A percentile compares a stretch with the other conserved stretches of the same genome.
Evolutionary conservation across 768 basidiomycete genomes (phyloP).

Genomic region (Serendipita indica): DNA sequence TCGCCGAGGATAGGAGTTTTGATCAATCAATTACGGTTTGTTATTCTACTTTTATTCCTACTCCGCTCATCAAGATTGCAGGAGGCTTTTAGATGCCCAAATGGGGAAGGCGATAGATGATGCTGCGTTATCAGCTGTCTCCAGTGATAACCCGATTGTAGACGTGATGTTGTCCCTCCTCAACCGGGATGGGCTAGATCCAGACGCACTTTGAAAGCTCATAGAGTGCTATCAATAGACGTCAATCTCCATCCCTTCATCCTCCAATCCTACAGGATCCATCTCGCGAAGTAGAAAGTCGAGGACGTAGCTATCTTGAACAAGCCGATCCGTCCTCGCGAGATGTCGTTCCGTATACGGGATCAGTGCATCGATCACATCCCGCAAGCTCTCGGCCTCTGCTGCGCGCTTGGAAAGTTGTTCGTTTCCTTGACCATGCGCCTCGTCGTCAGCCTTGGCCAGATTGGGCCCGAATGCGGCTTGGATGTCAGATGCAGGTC

Average conservation of each 20-base stretch:
- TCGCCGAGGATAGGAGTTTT: constrained; percentile 87
- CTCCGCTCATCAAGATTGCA: constrained; percentile 17
- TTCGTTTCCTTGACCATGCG: constrained; percentile 13
- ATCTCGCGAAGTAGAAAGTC: constrained; percentile 81
- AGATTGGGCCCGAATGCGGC: constrained; percentile 37
- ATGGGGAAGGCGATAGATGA: constrained; percentile 50
- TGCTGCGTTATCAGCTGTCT: constrained; percentile 33
- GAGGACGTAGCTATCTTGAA: constrained; percentile 92
- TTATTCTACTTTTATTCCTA: constrained; percentile 14
- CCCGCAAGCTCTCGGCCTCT: constrained; percentile 37
- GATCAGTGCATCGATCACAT: constrained; percentile 70
- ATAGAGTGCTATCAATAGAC: background rate
- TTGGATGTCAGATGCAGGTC: constrained; percentile 58
- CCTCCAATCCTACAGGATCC: constrained; percentile 32
- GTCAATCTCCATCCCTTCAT: constrained; percentile 7
- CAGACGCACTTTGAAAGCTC: background rate
- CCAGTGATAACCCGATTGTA: constrained; percentile 38
- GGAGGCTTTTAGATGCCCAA: constrained; percentile 56
- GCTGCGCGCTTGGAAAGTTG: too few relatives aligned
- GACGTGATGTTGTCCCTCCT: constrained; percentile 28
- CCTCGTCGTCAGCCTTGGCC: constrained; percentile 21
- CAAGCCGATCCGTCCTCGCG: constrained; percentile 62
- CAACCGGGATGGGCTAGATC: constrained; percentile 22
- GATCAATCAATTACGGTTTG: constrained; percentile 68
- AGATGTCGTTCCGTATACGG: constrained; percentile 95